Conservation (phyloP, 2,329 filamentous ascomycete species). For the Clonostachys sp. region DNA sequence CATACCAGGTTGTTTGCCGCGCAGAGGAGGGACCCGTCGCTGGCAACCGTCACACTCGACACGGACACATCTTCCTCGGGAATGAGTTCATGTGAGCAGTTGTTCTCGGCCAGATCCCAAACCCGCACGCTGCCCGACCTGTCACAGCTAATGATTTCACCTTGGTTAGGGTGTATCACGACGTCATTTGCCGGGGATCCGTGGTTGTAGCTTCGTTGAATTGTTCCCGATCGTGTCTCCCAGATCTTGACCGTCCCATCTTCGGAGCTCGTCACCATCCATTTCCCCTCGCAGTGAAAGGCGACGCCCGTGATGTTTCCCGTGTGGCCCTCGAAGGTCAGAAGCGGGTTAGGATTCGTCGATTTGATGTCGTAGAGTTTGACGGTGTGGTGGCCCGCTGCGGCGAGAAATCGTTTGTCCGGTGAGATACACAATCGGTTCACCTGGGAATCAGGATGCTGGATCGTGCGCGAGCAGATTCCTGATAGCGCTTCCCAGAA, state of each 20-base stretch:
- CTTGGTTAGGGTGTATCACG: constrained; percentile 98
- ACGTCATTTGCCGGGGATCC: constrained; percentile 91
- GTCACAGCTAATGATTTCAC: constrained; percentile 95
- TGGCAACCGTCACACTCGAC: constrained; percentile 91
- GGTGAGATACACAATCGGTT: constrained; percentile 98
- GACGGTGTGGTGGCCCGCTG: constrained; percentile 74
- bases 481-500: constrained; percentile 99
- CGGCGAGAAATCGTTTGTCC: constrained; percentile 93
- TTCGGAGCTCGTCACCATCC: constrained; percentile 98
- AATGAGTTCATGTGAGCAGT: constrained; percentile 92
- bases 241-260: constrained; percentile 97
- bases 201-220: constrained; percentile 92
- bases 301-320: constrained; percentile 95
- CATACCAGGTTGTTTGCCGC: constrained; percentile 85
- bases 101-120: constrained; percentile 96
- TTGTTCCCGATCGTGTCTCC: constrained; percentile 80
- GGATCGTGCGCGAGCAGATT: constrained; percentile 96
- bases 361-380: constrained; percentile 99
- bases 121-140: constrained; percentile 87
- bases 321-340: constrained; percentile 94
- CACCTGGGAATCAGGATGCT: constrained; percentile 96
- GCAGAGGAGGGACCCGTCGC: constrained; percentile 86
- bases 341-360: constrained; percentile 88
- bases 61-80: constrained; percentile 94
- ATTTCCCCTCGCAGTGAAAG: constrained; percentile 98